Base-by-base conservation (phyloP, 805 yeast species). In the Candida nitratophila region DNA sequence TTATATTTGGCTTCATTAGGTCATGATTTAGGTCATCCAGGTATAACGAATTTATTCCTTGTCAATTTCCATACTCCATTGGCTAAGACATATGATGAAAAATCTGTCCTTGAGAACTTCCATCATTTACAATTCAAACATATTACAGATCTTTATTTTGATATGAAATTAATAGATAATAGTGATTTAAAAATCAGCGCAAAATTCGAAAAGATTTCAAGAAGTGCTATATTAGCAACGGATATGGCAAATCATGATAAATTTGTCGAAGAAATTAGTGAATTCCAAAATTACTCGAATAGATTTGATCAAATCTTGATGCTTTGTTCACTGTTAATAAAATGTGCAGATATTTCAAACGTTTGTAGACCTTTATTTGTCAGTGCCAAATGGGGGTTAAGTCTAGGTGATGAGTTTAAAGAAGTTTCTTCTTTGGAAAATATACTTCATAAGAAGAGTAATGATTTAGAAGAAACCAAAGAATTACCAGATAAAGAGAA, bases 11-110 rank as follows among this genome's bases (percentile, higher is more conserved):
- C 96, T 0, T 93, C 96, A 1, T 65, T 90, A 37, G 98, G 98
- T 42, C 99, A 93, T 65, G 99, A 93, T 62, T 79, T 86, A 29
- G 96, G 96, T 20, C 99, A 93, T 63, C 98, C 98, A 0, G 99
- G 98, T 2, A 79, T 89, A n/a, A 88, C 95, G 14, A 87, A 88
- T 61, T 76, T 78, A 32, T 79, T 88, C 50, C 66, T 91, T 60
- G 66, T 70, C 21, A 69, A 75, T 46, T 60, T 77, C 52, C 60
- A 71, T 9, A 74, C 93, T 0, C 87, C 88, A 11, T 70, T 88
- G 21, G 77, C 91, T 2, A 59, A 64, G 44, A 54, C 77, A 15
- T 90, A 77, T 64, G 69, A 79, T 40, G 80, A 80, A 50, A 66
- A 76, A 43, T 82, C 91, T 8, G 83, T 86, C 2, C 70, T 93